Conservation (phyloP, 257 asterid species). For the Nicotiana paniculata region DNA sequence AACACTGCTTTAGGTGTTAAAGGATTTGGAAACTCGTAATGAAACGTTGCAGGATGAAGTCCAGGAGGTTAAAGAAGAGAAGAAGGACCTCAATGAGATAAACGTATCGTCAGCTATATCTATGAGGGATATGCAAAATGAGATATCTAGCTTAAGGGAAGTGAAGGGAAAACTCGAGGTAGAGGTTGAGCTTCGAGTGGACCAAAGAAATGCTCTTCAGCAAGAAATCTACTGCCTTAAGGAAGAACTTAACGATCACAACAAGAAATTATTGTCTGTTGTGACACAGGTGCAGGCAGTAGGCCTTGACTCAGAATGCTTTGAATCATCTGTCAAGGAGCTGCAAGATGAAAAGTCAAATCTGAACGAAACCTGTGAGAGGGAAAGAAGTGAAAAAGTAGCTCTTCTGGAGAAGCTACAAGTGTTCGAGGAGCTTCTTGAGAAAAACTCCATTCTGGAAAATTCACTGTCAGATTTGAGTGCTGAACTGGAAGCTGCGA, state of each 20-base stretch:
- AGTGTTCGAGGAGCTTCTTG: slow-evolving; percentile 71
- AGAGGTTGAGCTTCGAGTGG: slow-evolving; percentile 86
- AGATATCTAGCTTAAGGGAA: slow-evolving; percentile 55
- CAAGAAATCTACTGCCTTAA: slow-evolving; percentile 90
- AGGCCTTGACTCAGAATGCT: slow-evolving; percentile 52
- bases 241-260: slow-evolving; percentile 73
- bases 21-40: slow-evolving; percentile 45
- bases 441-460: slow-evolving; percentile 78
- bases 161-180: slow-evolving; percentile 62
- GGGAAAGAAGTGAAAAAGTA: slow-evolving; percentile 55
- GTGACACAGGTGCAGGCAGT: slow-evolving; percentile 61
- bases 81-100: slow-evolving; percentile 52
- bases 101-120: slow-evolving; percentile 57
- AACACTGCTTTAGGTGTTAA: slow-evolving; percentile 46
- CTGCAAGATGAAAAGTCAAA: slow-evolving; percentile 53
- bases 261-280: slow-evolving; percentile 41
- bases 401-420: slow-evolving; percentile 63
- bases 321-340: slow-evolving; percentile 56
- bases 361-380: slow-evolving; percentile 47
- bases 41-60: slow-evolving; percentile 65
- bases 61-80: slow-evolving; percentile 59
- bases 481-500: slow-evolving; percentile 72
- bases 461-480: slow-evolving; percentile 68
- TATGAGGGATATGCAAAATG: slow-evolving; percentile 57
- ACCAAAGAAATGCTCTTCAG: slow-evolving; percentile 89